Conservation (phyloP, 495 filamentous ascomycete genomes). For the Recurvomyces mirabilis region DNA sequence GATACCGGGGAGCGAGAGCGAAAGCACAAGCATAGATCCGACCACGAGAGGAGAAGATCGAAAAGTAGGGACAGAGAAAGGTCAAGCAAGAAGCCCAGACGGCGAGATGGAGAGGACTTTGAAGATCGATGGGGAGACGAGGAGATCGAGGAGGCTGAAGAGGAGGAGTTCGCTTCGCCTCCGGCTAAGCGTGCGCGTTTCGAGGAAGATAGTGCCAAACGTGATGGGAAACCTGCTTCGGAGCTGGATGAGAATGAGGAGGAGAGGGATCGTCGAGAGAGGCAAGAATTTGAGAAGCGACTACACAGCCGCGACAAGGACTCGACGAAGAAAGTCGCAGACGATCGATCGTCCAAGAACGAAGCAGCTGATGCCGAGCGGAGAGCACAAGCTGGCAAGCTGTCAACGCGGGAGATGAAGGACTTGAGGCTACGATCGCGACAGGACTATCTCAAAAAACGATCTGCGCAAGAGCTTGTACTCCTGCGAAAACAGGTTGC, state of each 20-base stretch:
- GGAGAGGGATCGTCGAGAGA: slow-evolving; percentile 57
- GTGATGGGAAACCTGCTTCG: slow-evolving; percentile 33
- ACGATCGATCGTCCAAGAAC: slow-evolving; percentile 46
- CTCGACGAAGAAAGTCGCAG: slow-evolving; percentile 55
- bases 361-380: slow-evolving; percentile 48
- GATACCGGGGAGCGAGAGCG: slow-evolving; percentile 33
- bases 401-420: slow-evolving; percentile 47
- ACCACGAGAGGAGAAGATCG: slow-evolving; percentile 31
- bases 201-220: slow-evolving; percentile 43
- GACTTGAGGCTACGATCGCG: slow-evolving; percentile 73
- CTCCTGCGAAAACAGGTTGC: slow-evolving; percentile 82
- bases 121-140: slow-evolving; percentile 76
- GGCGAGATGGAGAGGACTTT: slow-evolving; percentile 42
- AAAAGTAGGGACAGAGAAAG: slow-evolving; percentile 34
- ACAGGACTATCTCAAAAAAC: slow-evolving; percentile 87
- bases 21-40: slow-evolving; percentile 20
- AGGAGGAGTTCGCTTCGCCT: slow-evolving; percentile 30
- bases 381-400: slow-evolving; percentile 52
- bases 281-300: slow-evolving; percentile 64
- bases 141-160: slow-evolving; percentile 44
- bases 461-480: slow-evolving; percentile 74
- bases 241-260: slow-evolving; percentile 39
- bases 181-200: slow-evolving; percentile 47
- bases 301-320: slow-evolving; percentile 59
- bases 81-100: slow-evolving; percentile 42